phyloP scores from a whole-genome alignment of 305 asterid species.

The Rubia tinctorum region DNA sequence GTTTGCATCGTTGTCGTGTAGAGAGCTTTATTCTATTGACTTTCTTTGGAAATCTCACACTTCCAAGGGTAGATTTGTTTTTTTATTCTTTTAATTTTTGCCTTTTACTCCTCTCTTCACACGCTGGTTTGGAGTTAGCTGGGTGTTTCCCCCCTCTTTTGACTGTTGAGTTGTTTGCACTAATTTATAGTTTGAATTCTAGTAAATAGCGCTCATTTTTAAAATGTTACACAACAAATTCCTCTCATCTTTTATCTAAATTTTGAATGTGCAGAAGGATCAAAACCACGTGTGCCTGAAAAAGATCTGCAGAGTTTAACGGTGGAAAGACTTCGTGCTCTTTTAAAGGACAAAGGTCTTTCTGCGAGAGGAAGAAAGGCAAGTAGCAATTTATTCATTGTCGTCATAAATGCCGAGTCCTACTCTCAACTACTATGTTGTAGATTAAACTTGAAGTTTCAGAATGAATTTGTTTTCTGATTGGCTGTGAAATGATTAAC shows the following conservation, averaged over 20 bases:
- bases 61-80: too few species aligned
- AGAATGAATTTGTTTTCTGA: background rate
- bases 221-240: background rate
- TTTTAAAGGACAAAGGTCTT: slow-evolving; percentile 75
- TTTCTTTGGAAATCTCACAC: background rate
- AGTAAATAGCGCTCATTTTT: too few species aligned
- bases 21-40: background rate
- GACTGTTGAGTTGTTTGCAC: background rate
- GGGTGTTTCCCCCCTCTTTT: background rate
- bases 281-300: slow-evolving; percentile 24
- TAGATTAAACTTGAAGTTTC: background rate
- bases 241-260: background rate
- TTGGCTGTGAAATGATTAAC: background rate
- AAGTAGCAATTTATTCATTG: slow-evolving; percentile 2
- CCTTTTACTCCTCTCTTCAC: background rate
- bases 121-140: background rate
- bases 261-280: slow-evolving; percentile 25
- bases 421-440: background rate
- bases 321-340: slow-evolving; percentile 62
- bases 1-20: background rate
- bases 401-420: background rate
- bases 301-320: slow-evolving; percentile 57
- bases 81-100: background rate
- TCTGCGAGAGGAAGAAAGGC: slow-evolving; percentile 69
- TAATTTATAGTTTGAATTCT: background rate